These are phyloP conservation scores for Tillandsia leiboldiana DNA, from an alignment of 176 grass and related monocot species.

Conservation along the genomic window DNA sequence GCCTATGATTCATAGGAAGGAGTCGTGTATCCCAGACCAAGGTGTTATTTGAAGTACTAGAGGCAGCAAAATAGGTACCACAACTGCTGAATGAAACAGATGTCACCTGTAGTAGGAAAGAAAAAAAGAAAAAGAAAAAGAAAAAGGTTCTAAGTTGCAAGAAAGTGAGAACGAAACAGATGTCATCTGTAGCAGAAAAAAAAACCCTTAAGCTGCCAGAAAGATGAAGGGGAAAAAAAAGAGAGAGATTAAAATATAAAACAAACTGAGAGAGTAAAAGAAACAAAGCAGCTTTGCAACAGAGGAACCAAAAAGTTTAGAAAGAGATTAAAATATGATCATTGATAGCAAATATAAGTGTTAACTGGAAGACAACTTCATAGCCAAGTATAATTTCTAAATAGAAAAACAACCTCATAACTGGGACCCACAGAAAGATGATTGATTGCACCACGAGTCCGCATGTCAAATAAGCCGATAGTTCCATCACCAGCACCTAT, in stretches of 20 bases:
- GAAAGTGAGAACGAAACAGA: constrained; percentile 25
- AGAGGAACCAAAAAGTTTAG: constrained; percentile 8
- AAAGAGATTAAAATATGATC: constrained; percentile 13
- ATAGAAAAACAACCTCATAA: constrained; percentile 52
- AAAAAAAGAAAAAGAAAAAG: background rate
- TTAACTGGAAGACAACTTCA: background rate
- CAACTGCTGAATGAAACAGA: constrained; percentile 92
- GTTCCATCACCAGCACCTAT: constrained; percentile 92
- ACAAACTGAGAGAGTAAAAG: background rate
- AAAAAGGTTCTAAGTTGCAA: background rate
- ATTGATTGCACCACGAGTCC: constrained; percentile 76
- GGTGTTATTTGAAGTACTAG: constrained; percentile 78
- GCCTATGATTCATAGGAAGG: constrained; percentile 40
- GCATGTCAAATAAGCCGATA: constrained; percentile 89
- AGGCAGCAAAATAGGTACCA: constrained; percentile 83
- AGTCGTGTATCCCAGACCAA: constrained; percentile 82
- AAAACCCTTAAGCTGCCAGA: background rate
- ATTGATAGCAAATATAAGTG: background rate
- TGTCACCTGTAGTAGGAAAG: constrained; percentile 44
- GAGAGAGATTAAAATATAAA: background rate
- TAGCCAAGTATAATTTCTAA: constrained; percentile 10
- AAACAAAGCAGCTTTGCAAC: background rate
- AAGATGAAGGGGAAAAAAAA: background rate
- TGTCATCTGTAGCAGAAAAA: constrained; percentile 43
- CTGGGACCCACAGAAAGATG: constrained; percentile 76